Conservation (phyloP, 2,329 filamentous ascomycete species). For the Sarocladiaceae sp. region DNA sequence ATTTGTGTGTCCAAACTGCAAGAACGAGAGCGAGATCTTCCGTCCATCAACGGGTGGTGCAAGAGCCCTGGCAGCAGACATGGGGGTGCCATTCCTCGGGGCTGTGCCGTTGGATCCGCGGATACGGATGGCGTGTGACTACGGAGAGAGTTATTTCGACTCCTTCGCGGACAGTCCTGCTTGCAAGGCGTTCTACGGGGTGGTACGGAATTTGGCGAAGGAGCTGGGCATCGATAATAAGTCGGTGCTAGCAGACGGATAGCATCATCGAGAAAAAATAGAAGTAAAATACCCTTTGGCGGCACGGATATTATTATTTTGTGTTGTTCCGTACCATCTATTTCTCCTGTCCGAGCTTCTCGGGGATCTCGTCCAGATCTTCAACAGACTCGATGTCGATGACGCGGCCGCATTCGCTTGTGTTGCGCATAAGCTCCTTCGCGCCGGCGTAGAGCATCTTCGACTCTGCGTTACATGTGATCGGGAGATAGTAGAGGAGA, state of each 20-base stretch:
- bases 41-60: slow-evolving; percentile 87
- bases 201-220: slow-evolving; percentile 69
- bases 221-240: slow-evolving; percentile 61
- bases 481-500: slow-evolving; percentile 89
- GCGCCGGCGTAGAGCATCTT: slow-evolving; percentile 95
- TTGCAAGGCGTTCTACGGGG: slow-evolving; percentile 72
- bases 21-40: slow-evolving; percentile 80
- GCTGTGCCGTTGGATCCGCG: slow-evolving; percentile 87
- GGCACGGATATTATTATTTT: no score
- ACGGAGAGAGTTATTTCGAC: slow-evolving; percentile 95
- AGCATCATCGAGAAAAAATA: slow-evolving; percentile 9
- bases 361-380: slow-evolving; percentile 77
- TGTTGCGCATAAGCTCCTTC: slow-evolving; percentile 93
- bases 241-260: slow-evolving; percentile 40
- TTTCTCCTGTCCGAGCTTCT: slow-evolving; percentile 40
- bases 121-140: slow-evolving; percentile 95
- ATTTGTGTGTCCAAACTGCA: no score
- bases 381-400: slow-evolving; percentile 80
- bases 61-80: slow-evolving; percentile 73
- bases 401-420: slow-evolving; percentile 81
- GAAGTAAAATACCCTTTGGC: no score
- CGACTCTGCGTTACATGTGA: slow-evolving; percentile 80
- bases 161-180: slow-evolving; percentile 91
- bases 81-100: slow-evolving; percentile 83
- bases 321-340: background rate